Percentiles rank a stretch among this genome's conserved stretches.
Evolutionary conservation across 1,284 basidiomycete species (phyloP).

Genomic region (Ustilago xerochloae): DNA sequence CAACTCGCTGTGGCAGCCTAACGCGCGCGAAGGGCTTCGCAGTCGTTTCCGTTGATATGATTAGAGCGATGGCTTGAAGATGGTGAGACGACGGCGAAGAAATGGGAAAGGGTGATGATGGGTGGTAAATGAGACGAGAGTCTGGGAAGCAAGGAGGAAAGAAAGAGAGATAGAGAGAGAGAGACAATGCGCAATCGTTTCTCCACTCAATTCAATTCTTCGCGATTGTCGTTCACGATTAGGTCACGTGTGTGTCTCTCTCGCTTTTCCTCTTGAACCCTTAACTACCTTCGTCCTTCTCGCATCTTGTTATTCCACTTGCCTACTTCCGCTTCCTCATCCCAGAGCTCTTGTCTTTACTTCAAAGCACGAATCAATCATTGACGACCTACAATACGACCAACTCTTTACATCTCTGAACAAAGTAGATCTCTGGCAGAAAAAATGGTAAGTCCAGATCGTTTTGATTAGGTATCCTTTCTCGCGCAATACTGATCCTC

Average conservation of each 20-base stretch:
- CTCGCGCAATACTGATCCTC: not conserved
- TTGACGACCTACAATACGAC: no score
- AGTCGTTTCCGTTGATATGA: no score
- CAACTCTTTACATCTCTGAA: not conserved
- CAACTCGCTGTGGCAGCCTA: no score
- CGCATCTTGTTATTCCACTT: not conserved
- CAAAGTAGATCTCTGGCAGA: not conserved
- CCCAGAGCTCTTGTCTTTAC: no score
- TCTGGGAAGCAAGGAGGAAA: not conserved
- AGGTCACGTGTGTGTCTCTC: not conserved
- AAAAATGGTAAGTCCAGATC: constrained; percentile 1
- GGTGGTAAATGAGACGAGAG: constrained; percentile 13
- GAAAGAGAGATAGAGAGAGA: not conserved
- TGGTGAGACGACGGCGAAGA: not conserved
- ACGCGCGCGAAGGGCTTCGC: no score
- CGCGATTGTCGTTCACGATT: not conserved
- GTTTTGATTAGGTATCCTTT: no score
- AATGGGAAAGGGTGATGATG: not conserved
- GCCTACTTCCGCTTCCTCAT: no score
- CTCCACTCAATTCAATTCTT: constrained; percentile 18
- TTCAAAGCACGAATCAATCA: no score
- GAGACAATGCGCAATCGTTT: constrained; percentile 1
- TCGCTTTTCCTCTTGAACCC: not conserved
- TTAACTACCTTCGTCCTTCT: not conserved
- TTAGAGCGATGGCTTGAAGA: no score